A percentile compares a stretch with the other conserved stretches of the same genome.
Evolutionary conservation across 1,139 yeast species (phyloP).

Genomic region (Hyphopichia pseudoburtonii): DNA sequence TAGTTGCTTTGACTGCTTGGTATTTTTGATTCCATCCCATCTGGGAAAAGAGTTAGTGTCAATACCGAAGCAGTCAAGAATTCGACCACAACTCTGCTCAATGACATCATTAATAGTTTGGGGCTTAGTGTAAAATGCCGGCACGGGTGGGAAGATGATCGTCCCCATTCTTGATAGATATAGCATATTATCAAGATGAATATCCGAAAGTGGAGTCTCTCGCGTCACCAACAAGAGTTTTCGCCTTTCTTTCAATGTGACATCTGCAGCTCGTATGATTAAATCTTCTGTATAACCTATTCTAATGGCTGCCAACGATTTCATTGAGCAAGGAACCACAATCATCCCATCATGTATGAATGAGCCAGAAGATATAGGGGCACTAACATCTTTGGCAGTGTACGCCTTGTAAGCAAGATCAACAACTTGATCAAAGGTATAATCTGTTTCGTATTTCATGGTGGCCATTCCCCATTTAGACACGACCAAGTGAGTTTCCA

Average conservation of each 20-base stretch:
- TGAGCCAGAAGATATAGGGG: slow-evolving; percentile 20
- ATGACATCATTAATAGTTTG: slow-evolving; percentile 14
- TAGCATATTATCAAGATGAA: slow-evolving; percentile 19
- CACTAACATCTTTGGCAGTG: slow-evolving; percentile 15
- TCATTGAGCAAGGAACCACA: slow-evolving; percentile 21
- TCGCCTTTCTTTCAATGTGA: slow-evolving; percentile 17
- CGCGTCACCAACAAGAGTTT: slow-evolving; percentile 14
- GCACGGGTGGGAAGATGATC: slow-evolving; percentile 19
- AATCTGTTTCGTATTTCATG: slow-evolving; percentile 19
- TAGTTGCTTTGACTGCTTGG: not conserved
- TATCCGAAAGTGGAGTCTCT: slow-evolving; percentile 19
- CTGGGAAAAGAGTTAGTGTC: slow-evolving; percentile 14
- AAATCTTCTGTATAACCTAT: slow-evolving; percentile 19
- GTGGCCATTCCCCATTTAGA: slow-evolving; percentile 21
- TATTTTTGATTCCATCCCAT: slow-evolving; percentile 13
- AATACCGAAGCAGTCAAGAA: slow-evolving; percentile 15
- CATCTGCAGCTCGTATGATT: slow-evolving; percentile 20
- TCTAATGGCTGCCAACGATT: slow-evolving; percentile 17
- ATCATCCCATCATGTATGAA: slow-evolving; percentile 22
- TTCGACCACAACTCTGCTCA: slow-evolving; percentile 16
- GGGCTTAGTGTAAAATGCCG: slow-evolving; percentile 19
- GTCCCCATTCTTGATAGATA: slow-evolving; percentile 13
- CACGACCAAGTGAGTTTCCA: slow-evolving; percentile 17
- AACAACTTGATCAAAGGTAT: slow-evolving; percentile 11
- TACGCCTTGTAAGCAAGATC: slow-evolving; percentile 13